These are phyloP conservation scores for Blastomyces emzantsi DNA, from an alignment of 2,329 filamentous ascomycete genomes.

Conservation along the genomic window DNA sequence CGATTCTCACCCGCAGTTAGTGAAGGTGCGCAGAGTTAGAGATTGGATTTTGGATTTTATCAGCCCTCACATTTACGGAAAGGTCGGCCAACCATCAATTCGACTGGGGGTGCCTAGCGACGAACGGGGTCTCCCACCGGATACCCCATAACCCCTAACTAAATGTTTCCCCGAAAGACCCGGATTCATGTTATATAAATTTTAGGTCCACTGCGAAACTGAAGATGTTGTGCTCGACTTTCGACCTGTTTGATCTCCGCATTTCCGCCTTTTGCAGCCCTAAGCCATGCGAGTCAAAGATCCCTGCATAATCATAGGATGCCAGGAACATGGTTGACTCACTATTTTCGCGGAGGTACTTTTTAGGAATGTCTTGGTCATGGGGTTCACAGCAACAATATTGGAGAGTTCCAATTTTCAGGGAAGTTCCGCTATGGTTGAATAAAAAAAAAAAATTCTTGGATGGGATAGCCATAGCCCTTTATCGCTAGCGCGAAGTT, in stretches of 20 bases:
- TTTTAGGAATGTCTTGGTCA: background rate
- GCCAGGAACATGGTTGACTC: background rate
- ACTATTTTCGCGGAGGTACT: background rate
- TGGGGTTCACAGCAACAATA: background rate
- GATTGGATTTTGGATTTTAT: constrained; percentile 71
- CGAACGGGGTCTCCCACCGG: constrained; percentile 29
- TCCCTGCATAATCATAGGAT: background rate
- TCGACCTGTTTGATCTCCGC: background rate
- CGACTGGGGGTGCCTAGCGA: background rate
- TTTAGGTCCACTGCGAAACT: background rate
- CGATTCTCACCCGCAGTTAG: constrained; percentile 42
- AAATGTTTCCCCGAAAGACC: background rate
- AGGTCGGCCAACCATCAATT: background rate
- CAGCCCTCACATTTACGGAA: constrained; percentile 24
- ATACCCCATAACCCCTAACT: constrained; percentile 30
- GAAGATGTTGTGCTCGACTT: background rate
- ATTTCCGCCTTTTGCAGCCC: background rate
- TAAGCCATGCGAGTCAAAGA: background rate
- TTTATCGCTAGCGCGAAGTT: background rate
- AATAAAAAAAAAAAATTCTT: too few relatives aligned
- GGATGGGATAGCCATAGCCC: background rate
- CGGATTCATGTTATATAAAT: background rate
- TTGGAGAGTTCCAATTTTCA: background rate
- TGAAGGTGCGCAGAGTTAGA: constrained; percentile 58
- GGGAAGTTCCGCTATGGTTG: background rate